Evolutionary conservation across 1,139 yeast species (phyloP), one percentile per base, ranked within the genome.

Genomic region (Fermentozyma sake): DNA sequence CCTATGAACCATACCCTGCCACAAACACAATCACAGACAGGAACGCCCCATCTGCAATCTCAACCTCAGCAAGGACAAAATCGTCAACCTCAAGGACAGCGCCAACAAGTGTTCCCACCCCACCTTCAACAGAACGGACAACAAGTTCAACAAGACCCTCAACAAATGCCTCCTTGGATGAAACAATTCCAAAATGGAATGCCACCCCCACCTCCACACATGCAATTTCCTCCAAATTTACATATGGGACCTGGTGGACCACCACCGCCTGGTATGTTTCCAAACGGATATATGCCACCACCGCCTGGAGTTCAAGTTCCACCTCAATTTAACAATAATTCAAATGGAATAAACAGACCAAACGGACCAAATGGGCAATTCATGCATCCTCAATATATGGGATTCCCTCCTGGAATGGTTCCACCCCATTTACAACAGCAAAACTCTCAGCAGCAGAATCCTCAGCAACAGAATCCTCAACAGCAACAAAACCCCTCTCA

Each of bases 261-360:
- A 26, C 17, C 48, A 22, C 59, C 61, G 8, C 61, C 60, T 22
- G 61, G 61, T 7, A 52, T 52, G 55, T 47, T 46, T 21, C 62
- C 61, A 8, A 61, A 52, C 6, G 61, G 60, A 1, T 42, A 50
- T 18, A 40, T 44, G 28, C 55, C 50, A 15, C 52, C 55, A 14
- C 35, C 35, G 4, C 59, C 61, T 16, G 55, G 55, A 20, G 44
- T 45, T 31, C 50, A 36, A 20, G 32, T 43, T 11, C 53, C 56
- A 19, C 58, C 50, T 6, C 52, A 41, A 18, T 44, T 43, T 25
- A 24, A 32, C 5, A 38, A 37, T 28, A n/a, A n/a, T n/a, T n/a
- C n/a, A n/a, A n/a, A n/a, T n/a, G n/a, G n/a, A n/a, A n/a, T n/a
- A n/a, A n/a, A n/a, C n/a, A n/a, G n/a, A n/a, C n/a, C n/a, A n/a